phyloP scores from a whole-genome alignment of 192 early-diverging fungal genomes.

The Coemansia sp. region DNA sequence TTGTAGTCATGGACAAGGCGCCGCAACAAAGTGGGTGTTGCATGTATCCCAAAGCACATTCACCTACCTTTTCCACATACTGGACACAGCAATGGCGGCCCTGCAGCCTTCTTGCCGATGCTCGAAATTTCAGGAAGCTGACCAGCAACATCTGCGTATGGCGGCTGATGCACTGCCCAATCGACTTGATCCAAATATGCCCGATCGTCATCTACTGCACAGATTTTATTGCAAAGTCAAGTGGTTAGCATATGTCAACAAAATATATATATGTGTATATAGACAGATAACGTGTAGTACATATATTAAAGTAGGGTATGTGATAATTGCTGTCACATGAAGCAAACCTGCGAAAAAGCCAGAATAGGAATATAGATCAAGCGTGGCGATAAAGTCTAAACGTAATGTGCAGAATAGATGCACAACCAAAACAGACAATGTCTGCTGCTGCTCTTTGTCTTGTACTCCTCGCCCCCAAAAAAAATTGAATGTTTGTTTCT shows the following conservation, averaged over 20 bases:
- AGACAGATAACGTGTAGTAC: neutral
- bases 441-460: neutral
- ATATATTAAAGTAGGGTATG: neutral
- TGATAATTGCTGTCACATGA: neutral
- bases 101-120: neutral
- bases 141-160: slow-evolving; percentile 28
- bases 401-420: neutral
- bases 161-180: slow-evolving; percentile 41
- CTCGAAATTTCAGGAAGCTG: slow-evolving; percentile 22
- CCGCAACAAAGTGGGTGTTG: neutral
- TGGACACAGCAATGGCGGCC: slow-evolving; percentile 25
- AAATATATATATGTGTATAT: neutral
- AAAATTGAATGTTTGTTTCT: neutral
- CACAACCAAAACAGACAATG: neutral
- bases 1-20: neutral
- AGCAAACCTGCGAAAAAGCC: neutral
- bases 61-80: slow-evolving; percentile 39
- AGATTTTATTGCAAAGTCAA: neutral
- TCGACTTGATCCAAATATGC: slow-evolving; percentile 38
- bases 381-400: neutral
- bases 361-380: neutral
- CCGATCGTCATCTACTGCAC: slow-evolving; percentile 32
- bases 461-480: neutral
- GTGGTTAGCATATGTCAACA: neutral
- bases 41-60: neutral